Evolutionary conservation across 1,284 basidiomycete genomes (phyloP), one percentile per base, ranked within the genome.

Genomic region (Moesziomyces parantarcticus): DNA sequence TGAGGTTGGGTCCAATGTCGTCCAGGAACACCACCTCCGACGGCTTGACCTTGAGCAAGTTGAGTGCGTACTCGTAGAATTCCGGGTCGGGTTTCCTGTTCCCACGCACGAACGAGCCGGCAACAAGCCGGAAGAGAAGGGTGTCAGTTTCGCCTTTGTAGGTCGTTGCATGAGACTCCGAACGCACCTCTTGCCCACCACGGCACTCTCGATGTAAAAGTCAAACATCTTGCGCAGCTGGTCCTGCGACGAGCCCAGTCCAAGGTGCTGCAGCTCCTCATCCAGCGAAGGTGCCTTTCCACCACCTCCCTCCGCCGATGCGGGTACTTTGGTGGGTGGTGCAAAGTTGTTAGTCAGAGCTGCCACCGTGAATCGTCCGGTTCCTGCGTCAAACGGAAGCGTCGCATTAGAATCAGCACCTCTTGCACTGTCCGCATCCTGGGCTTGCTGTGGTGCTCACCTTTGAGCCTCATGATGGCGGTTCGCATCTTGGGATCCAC

Each of bases 281-380:
- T 77, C 76, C 29, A 75, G 66, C 22, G 72, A 58, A 5, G 65
- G 57, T 21, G 59, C 68, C 22, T 58, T 63, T 2, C 34, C 50
- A 16, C 49, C 43, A 7, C 21, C 32, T 14, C 51, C 45, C 11
- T 70, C 52, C 2, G 41, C 34, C 6, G 21, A 34, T 13, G 50
- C 66, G 5, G 39, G 60, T 21, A 59, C 48, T 46, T 64, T 72
- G 67, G 74, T 76, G 2, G 80, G 78, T 13, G 79, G 67, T 11
- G 75, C 55, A 53, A 83, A 80, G 63, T 85, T 85, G 74, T 85
- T 85, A 20, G 84, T 85, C 48, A 85, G 48, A 5, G 84, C 84
- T 8, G 81, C 84, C 11, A 85, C 56, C 22, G 73, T 79, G 66
- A 77, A 84, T 21, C 60, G 66, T 21, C 75, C 73, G 0, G 77